Base-by-base conservation (phyloP, 495 filamentous ascomycete genomes). In the Aspergillus bridgeri region DNA sequence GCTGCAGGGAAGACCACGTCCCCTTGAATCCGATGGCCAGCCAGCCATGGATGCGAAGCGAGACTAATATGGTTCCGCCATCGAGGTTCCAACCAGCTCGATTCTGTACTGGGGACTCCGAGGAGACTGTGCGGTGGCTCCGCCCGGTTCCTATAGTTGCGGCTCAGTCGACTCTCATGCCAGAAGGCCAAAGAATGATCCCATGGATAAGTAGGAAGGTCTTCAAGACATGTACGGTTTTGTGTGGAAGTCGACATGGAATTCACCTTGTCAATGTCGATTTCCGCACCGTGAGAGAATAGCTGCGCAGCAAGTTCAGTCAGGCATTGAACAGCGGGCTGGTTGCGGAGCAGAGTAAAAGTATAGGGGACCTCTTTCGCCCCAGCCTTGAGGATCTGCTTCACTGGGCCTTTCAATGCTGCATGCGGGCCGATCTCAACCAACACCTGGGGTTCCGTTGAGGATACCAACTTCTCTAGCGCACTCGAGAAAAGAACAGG, bases 351-450 rank as follows among this genome's bases (percentile, higher is more conserved):
- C 20, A 68, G 52, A 13, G 54, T 24, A 3, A 58, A 46, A 5
- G 42, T 22, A 47, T 65, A 68, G n/a, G 25, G 1, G 21, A 55
- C 42, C 8, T 27, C 19, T 5, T 2, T 6, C 4, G n/a, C 3
- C 7, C 25, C 25, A 27, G 25, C 7, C 17, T 20, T 38, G 11
- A 20, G 46, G 42, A 5, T 27, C 53, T 19, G 53, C 42, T 11
- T 18, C 20, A 86, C 63, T 13, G 84, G 83, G 0, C 83, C 81
- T 33, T 77, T 71, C 3, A 88, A 69, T 4, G 83, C 79, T 3
- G 73, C 66, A 56, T 86, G 83, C 5, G 85, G 84, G 0, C 84
- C 83, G 43, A 85, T 65, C 58, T 86, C 83, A 21, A 86, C 15
- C 4, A 81, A 45, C 6, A 70, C 27, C 18, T 67, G 62, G 2